Base-by-base conservation (phyloP, 2,329 filamentous ascomycete species). In the Penicillium frequentans region DNA sequence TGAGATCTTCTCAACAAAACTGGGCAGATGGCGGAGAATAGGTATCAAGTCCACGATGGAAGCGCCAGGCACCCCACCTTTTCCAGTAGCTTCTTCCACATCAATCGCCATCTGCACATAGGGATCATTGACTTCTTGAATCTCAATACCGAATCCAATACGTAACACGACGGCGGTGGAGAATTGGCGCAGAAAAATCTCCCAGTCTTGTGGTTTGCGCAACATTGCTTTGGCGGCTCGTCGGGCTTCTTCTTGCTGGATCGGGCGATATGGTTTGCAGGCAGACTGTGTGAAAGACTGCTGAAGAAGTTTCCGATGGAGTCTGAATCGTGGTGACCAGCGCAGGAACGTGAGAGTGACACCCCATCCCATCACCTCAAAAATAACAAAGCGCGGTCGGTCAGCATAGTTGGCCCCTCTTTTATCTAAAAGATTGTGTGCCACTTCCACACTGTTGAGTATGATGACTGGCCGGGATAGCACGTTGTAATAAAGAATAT, bases 91-190 rank as follows among this genome's bases (percentile, higher is more conserved):
- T 31, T 51, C 49, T 43, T 51, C 37, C 8, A 51, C 49, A 43
- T 51, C 49, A 29, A 51, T 43, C 8, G 49, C 49, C 49, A 51
- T 51, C n/a, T 51, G 8, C 11, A 51, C 49, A 21, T 51, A 51
- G 23, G 49, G 37, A 10, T 51, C 49, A 31, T 51, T 51, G 16
- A 43, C 49, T 29, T 51, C 49, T 31, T 51, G 33, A 43, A 51
- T 33, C 14, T 51, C 24, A 21, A 51, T 51, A 5, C 49, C 49
- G 24, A 51, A 51, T 3, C 37, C 37, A 27, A 51, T 51, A 1
- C 49, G 49, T 16, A 51, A 24, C 3, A 51, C 49, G 13, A 51
- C 49, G 14, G 49, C 49, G 9, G 49, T 51, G 5, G 49, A 42
- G 16, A 43, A 51, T 7, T 43, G 24, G 21, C 49, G 33, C 6